Evolutionary conservation across 371 early-diverging fungal species (phyloP).

Genomic region (Sporodiniella umbellata): DNA sequence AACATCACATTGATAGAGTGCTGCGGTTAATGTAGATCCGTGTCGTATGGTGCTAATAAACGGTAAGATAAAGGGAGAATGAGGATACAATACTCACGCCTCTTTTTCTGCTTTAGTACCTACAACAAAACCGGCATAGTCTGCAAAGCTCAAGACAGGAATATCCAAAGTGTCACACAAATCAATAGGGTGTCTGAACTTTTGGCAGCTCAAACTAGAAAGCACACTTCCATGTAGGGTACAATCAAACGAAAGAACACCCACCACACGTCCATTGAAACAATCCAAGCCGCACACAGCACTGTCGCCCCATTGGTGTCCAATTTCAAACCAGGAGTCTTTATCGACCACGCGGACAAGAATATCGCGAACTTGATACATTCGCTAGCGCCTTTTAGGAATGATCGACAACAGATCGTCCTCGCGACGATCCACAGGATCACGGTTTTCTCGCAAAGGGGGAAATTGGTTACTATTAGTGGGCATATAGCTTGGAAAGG

Average conservation of each 20-base stretch:
- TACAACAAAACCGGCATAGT: conserved; percentile 47
- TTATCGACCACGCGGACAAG: conserved; percentile 29
- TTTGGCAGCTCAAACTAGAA: conserved; percentile 32
- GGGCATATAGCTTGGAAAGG: conserved; percentile 39
- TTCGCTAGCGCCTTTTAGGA: conserved; percentile 37
- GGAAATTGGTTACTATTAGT: conserved; percentile 25
- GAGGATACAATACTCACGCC: no score
- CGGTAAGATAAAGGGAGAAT: no score
- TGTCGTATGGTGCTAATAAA: conserved; percentile 37
- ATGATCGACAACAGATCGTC: conserved; percentile 33
- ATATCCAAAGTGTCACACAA: conserved; percentile 45
- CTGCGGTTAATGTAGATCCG: conserved; percentile 42
- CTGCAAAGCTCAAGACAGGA: conserved; percentile 43
- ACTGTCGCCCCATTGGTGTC: conserved; percentile 45
- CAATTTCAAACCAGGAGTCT: conserved; percentile 45
- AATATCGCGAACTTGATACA: conserved; percentile 41
- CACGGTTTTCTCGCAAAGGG: conserved; percentile 13
- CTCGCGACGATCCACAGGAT: conserved; percentile 27
- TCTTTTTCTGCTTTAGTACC: conserved; percentile 45
- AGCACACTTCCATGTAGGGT: conserved; percentile 36
- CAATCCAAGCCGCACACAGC: conserved; percentile 43
- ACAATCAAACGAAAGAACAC: conserved; percentile 40
- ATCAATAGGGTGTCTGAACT: conserved; percentile 46
- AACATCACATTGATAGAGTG: conserved; percentile 44
- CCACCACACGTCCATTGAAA: conserved; percentile 36